Percentiles rank a stretch among this genome's conserved stretches.
Evolutionary conservation across 768 basidiomycete genomes (phyloP).

Genomic region (Tylopilus sp.): DNA sequence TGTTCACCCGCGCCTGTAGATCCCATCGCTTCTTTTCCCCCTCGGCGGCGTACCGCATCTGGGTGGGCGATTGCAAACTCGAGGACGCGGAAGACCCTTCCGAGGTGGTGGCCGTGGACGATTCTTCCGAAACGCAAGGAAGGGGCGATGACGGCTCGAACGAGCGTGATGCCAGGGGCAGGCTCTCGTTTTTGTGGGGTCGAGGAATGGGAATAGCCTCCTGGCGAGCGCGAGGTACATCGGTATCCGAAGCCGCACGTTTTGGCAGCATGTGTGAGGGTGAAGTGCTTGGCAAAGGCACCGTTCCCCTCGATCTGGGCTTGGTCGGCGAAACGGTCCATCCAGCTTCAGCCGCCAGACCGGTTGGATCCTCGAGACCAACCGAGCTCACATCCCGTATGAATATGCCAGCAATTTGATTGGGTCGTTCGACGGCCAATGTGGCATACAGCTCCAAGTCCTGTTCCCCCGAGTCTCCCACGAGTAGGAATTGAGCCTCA

Average conservation of each 20-base stretch:
- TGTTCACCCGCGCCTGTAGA: conserved; percentile 62
- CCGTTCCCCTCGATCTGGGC: conserved; percentile 3
- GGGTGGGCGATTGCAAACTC: conserved; percentile 9
- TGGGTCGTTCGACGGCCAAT: conserved; percentile 64
- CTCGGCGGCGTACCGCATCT: conserved; percentile 37
- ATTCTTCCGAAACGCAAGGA: conserved; percentile 25
- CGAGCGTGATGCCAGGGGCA: conserved; percentile 14
- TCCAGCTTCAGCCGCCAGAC: conserved; percentile 23
- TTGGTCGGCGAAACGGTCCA: conserved; percentile 4
- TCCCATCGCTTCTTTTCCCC: conserved; percentile 53
- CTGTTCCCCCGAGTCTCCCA: conserved; percentile 94
- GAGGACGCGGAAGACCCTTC: conserved; percentile 21
- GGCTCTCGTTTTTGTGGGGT: conserved; percentile 7
- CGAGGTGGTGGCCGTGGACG: conserved; percentile 21
- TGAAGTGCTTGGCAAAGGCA: conserved; percentile 1
- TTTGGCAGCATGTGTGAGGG: conserved; percentile 6
- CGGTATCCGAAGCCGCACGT: conserved; percentile 22
- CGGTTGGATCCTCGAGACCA: conserved; percentile 62
- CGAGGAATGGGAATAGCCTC: conserved; percentile 15
- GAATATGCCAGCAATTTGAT: conserved; percentile 75
- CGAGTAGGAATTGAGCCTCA: conserved; percentile 70
- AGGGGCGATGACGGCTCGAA: conserved; percentile 5
- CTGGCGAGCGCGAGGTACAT: conserved; percentile 7
- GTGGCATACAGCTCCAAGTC: conserved; percentile 88
- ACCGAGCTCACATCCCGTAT: conserved; percentile 67